Evolutionary conservation across 1,284 basidiomycete species (phyloP).

Genomic region (Retiboletus fuscus): DNA sequence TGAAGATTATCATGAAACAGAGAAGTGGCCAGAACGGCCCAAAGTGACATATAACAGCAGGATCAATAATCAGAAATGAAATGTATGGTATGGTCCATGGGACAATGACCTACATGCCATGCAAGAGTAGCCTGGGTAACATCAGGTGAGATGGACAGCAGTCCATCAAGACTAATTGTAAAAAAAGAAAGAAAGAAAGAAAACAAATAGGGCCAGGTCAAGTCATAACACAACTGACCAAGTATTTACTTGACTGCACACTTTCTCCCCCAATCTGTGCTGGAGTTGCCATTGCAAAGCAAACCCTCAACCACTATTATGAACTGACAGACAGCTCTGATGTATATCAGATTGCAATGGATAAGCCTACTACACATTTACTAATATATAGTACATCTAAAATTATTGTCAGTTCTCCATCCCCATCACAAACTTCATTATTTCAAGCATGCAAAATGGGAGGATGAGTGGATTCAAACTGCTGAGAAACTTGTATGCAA

Average conservation of each 20-base stretch:
- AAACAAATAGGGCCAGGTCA: no score
- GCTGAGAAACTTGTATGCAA: not conserved
- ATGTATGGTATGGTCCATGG: no score
- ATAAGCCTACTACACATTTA: not conserved
- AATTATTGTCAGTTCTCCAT: not conserved
- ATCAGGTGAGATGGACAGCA: no score
- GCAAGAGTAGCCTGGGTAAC: no score
- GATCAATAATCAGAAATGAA: no score
- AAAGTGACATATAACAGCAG: no score
- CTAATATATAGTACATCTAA: not conserved
- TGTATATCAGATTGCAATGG: not conserved
- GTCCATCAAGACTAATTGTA: no score
- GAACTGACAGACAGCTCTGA: not conserved
- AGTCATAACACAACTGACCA: no score
- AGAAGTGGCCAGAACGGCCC: no score
- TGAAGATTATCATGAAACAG: no score
- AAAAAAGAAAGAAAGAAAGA: no score
- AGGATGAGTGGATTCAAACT: slow-evolving; percentile 9
- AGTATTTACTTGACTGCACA: not conserved
- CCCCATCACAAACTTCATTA: not conserved
- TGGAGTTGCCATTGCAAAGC: not conserved
- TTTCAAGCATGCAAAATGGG: not conserved
- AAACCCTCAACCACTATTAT: not conserved
- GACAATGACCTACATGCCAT: no score
- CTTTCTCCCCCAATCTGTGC: not conserved